Conservation (phyloP, 2,329 filamentous ascomycete genomes). For the Botrytis fragariae region DNA sequence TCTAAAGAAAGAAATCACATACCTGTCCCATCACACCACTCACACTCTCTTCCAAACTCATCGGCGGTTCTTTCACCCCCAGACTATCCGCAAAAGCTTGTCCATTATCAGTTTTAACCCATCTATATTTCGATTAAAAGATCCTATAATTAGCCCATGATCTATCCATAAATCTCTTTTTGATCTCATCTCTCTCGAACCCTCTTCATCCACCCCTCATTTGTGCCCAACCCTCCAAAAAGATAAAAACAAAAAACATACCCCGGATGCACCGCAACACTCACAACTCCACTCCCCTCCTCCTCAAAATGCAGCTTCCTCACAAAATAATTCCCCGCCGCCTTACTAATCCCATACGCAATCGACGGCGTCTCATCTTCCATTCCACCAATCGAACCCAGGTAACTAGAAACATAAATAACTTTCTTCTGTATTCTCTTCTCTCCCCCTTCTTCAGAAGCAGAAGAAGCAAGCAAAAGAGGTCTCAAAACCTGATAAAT, state of each 20-base stretch:
- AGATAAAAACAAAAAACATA: slow-evolving; percentile 19
- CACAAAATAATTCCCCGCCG: slow-evolving; percentile 40
- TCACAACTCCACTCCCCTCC: slow-evolving; percentile 34
- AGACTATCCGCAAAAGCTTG: slow-evolving; percentile 38
- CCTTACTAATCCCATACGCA: slow-evolving; percentile 48
- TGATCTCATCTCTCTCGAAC: no score
- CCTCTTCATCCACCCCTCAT: accelerated
- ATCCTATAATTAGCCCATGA: not conserved
- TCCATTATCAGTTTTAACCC: slow-evolving; percentile 46
- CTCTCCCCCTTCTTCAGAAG: slow-evolving; percentile 18
- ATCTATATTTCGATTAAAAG: slow-evolving; percentile 25
- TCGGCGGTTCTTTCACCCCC: slow-evolving; percentile 39
- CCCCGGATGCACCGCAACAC: slow-evolving; percentile 38
- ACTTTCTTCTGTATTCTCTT: slow-evolving; percentile 38
- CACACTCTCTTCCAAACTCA: slow-evolving; percentile 40
- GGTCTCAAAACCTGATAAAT: slow-evolving; percentile 46
- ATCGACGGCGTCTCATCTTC: slow-evolving; percentile 26
- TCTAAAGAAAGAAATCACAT: not conserved
- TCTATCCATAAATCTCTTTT: not conserved
- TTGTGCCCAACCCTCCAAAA: not conserved
- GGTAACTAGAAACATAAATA: slow-evolving; percentile 39
- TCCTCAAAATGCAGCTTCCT: slow-evolving; percentile 42
- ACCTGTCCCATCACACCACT: slow-evolving; percentile 32
- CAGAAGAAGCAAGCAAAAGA: slow-evolving; percentile 38
- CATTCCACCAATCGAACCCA: slow-evolving; percentile 31